phyloP scores from a whole-genome alignment of 2,329 filamentous ascomycete species.

The Cladophialophora immunda region DNA sequence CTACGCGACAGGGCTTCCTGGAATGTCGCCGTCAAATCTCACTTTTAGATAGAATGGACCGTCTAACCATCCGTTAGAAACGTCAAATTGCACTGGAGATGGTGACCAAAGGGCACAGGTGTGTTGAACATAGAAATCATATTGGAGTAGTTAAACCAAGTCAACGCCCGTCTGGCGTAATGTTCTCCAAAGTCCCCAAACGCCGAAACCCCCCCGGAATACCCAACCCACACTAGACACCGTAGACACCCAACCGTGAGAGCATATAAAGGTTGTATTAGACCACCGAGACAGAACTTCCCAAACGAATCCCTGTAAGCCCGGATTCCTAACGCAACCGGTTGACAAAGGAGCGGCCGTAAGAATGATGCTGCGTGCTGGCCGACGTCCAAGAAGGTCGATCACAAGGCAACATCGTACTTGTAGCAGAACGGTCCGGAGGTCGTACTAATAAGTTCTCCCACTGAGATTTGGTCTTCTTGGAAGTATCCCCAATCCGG shows the following conservation, averaged over 20 bases:
- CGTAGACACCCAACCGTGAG: background rate
- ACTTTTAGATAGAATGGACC: background rate
- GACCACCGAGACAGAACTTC: background rate
- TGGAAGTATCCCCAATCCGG: conserved; percentile 40
- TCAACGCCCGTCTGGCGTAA: background rate
- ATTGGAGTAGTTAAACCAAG: background rate
- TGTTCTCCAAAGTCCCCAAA: background rate
- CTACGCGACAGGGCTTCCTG: too few relatives aligned
- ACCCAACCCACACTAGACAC: background rate
- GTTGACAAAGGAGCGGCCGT: background rate
- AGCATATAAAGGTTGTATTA: background rate
- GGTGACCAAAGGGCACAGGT: background rate
- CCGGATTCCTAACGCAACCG: background rate
- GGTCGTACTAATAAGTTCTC: conserved; percentile 41
- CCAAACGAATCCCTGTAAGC: background rate
- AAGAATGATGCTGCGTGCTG: conserved; percentile 6
- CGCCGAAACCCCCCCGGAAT: background rate
- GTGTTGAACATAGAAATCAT: background rate
- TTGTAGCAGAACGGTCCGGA: conserved; percentile 42
- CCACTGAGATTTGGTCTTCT: conserved; percentile 23
- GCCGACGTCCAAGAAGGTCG: background rate
- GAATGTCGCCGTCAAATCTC: background rate
- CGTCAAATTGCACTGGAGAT: background rate
- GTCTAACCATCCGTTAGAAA: background rate
- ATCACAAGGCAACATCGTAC: conserved; percentile 40